Evolutionary conservation across 78 protist species (phyloP), one percentile per base, ranked within the genome.

Genomic region (Kipferlia bialata): DNA sequence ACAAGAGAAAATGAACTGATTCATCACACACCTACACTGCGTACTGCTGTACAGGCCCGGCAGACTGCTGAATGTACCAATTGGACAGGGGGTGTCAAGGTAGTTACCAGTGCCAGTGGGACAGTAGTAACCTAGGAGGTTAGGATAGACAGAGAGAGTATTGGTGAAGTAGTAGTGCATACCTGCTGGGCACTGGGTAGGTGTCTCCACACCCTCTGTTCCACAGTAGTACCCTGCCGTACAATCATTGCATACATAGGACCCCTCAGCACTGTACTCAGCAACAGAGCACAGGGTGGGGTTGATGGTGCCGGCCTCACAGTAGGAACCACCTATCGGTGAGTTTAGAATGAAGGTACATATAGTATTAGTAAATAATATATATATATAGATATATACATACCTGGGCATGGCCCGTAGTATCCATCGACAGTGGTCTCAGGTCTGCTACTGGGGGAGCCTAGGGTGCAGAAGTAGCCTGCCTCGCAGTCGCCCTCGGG

Each of bases 111-210:
- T 1, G 57, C 48, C 56, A 15, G 1, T 6, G 37, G 68, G 73
- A 69, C 86, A 81, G 39, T 3, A 17, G 34, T 38, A 64, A 13
- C 86, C 86, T 10, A 26, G 15, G 32, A 53, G 58, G 22, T 53
- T 53, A 12, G 58, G n/a, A n/a, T n/a, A n/a, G n/a, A n/a, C n/a
- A n/a, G n/a, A n/a, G n/a, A n/a, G n/a, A n/a, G n/a, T n/a, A n/a
- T n/a, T n/a, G n/a, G n/a, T n/a, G n/a, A n/a, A n/a, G n/a, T n/a
- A n/a, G n/a, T n/a, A n/a, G n/a, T n/a, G n/a, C n/a, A n/a, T n/a
- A n/a, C 48, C 48, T 10, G 48, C 48, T 10, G 48, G 10, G 48
- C 48, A 41, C 48, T 41, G 48, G 5, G 48, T 41, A 10, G 48
- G 48, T 10, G 48, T 41, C 48, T 5, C 5, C 48, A 41, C 22